These are phyloP conservation scores for Camellia granthamiana DNA, from an alignment of 148 eudicot species.

Conservation along the genomic window DNA sequence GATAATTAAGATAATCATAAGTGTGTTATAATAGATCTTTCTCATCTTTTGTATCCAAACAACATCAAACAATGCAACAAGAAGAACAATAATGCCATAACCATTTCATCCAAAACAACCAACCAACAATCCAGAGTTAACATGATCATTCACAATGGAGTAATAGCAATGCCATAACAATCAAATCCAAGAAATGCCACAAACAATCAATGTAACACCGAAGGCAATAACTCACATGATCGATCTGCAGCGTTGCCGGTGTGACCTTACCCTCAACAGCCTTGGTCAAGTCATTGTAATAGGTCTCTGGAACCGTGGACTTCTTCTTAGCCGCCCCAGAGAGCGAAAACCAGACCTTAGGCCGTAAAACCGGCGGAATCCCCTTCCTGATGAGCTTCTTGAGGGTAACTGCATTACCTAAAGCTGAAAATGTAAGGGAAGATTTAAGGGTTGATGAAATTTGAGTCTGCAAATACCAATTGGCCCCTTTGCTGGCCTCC, in stretches of 20 bases:
- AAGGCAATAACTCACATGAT: slow-evolving; percentile 63
- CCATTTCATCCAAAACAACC: neutral
- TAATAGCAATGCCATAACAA: neutral
- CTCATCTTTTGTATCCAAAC: neutral
- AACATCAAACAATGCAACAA: too few species aligned
- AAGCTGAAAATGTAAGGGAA: slow-evolving; percentile 59
- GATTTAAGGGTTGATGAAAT: slow-evolving; percentile 49
- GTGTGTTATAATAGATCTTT: neutral
- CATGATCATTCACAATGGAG: neutral
- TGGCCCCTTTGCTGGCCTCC: slow-evolving; percentile 72
- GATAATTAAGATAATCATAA: neutral
- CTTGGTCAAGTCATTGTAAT: slow-evolving; percentile 61
- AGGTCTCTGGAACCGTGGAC: slow-evolving; percentile 82
- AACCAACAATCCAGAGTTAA: neutral
- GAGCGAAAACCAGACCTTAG: slow-evolving; percentile 77
- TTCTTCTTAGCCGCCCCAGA: slow-evolving; percentile 97
- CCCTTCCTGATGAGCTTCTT: slow-evolving; percentile 82
- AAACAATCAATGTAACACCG: neutral
- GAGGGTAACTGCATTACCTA: slow-evolving; percentile 65
- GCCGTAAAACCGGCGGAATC: slow-evolving; percentile 72
- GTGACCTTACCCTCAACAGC: slow-evolving; percentile 76
- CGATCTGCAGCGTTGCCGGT: slow-evolving; percentile 83
- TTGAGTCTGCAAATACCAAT: slow-evolving; percentile 75
- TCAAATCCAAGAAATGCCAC: neutral
- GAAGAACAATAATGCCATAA: neutral